Conservation (phyloP, 495 filamentous ascomycete genomes). For the Chaetomium fimeti region DNA sequence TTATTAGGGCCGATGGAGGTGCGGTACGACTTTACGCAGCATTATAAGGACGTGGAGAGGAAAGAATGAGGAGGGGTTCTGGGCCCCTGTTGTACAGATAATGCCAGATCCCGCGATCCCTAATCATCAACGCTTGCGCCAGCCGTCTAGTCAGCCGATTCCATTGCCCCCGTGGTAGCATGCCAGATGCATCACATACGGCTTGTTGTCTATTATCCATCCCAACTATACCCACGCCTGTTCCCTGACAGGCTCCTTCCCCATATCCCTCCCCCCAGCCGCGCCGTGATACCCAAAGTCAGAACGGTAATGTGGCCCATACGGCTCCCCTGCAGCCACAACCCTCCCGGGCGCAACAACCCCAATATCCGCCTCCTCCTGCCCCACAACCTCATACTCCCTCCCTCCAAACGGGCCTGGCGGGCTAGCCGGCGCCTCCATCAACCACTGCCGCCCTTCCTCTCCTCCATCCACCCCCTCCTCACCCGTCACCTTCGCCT, state of each 20-base stretch:
- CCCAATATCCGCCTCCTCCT: conserved; percentile 13
- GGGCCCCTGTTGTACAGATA: neutral
- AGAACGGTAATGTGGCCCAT: neutral
- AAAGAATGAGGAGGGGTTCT: neutral
- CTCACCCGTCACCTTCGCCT: neutral
- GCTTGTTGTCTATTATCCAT: neutral
- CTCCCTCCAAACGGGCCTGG: neutral
- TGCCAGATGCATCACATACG: neutral
- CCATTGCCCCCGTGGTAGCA: neutral
- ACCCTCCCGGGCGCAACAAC: neutral
- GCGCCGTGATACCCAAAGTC: conserved; percentile 1
- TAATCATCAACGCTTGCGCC: too few relatives aligned
- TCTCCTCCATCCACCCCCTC: neutral
- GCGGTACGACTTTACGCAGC: conserved; percentile 43
- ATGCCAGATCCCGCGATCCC: too few relatives aligned
- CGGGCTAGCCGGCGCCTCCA: neutral
- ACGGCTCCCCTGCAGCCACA: neutral
- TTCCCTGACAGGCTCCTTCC: neutral
- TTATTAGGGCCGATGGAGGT: conserved; percentile 27
- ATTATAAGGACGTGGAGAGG: conserved; percentile 29
- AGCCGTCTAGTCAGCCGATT: too few relatives aligned
- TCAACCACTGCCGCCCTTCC: neutral
- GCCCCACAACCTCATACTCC: conserved; percentile 14
- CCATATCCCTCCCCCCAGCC: neutral
- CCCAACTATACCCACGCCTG: neutral